phyloP scores from a whole-genome alignment of 2,329 filamentous ascomycete genomes.

The Cryphonectria japonica region DNA sequence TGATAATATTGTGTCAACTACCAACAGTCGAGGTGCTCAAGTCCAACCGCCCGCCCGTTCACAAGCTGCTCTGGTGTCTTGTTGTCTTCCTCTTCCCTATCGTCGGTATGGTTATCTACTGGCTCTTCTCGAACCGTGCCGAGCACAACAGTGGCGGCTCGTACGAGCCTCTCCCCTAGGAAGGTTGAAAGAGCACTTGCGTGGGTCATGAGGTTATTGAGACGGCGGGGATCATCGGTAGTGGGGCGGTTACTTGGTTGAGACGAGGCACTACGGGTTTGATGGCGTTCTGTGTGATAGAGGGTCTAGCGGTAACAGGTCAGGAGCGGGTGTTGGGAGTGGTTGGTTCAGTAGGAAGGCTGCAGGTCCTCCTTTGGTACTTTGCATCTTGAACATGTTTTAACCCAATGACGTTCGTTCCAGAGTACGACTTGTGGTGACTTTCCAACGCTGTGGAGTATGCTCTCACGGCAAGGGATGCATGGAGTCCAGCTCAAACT shows the following conservation, averaged over 20 bases:
- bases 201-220: not conserved
- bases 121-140: conserved; percentile 64
- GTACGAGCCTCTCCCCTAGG: conserved; percentile 55
- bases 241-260: not conserved
- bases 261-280: not conserved
- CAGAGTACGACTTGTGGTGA: not conserved
- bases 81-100: conserved; percentile 69
- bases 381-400: not conserved
- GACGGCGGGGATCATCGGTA: not conserved
- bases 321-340: not conserved
- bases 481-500: not conserved
- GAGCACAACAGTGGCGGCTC: conserved; percentile 55
- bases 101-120: conserved; percentile 65
- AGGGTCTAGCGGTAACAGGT: not conserved
- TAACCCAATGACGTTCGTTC: not conserved
- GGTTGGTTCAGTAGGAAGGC: not conserved
- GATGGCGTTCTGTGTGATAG: not conserved
- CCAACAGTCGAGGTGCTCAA: conserved; percentile 64
- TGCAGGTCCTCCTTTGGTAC: not conserved
- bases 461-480: not conserved
- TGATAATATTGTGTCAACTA: conserved; percentile 26
- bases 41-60: conserved; percentile 59
- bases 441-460: not conserved
- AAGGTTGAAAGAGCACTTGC: not conserved
- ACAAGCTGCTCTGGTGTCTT: conserved; percentile 66